These are phyloP conservation scores for Rutstroemia sp. DNA, from an alignment of 2,329 filamentous ascomycete species.

Conservation along the genomic window DNA sequence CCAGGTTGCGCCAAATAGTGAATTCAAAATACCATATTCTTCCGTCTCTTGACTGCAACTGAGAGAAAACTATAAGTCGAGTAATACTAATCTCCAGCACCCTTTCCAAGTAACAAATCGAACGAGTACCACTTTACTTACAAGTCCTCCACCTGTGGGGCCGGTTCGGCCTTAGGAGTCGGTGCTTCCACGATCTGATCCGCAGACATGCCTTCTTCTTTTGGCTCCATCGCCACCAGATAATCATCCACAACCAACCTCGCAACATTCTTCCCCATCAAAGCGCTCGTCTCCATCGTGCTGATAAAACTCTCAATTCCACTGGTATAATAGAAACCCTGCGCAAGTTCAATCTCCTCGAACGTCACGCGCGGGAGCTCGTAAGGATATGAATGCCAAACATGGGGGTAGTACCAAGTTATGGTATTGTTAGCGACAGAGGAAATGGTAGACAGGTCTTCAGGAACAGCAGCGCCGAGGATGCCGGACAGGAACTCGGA, in stretches of 20 bases:
- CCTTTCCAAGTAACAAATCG: too few species aligned
- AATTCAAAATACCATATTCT: too few species aligned
- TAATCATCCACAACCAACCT: conserved; percentile 59
- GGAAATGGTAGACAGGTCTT: conserved; percentile 19
- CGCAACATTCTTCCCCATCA: conserved; percentile 86
- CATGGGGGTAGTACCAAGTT: conserved; percentile 69
- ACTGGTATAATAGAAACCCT: conserved; percentile 62
- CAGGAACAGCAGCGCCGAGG: conserved; percentile 34
- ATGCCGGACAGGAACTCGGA: conserved; percentile 45
- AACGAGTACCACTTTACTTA: too few species aligned
- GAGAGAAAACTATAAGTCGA: too few species aligned
- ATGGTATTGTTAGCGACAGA: conserved; percentile 46
- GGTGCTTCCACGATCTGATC: background rate
- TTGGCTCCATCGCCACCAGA: conserved; percentile 15
- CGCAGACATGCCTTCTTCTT: background rate
- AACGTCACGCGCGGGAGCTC: conserved; percentile 81
- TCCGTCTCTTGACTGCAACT: too few species aligned
- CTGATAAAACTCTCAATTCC: conserved; percentile 91
- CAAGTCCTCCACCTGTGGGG: too few species aligned
- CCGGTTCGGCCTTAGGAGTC: too few species aligned
- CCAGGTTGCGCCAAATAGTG: too few species aligned
- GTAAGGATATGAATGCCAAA: conserved; percentile 81
- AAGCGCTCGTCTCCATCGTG: conserved; percentile 91
- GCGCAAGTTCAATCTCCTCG: conserved; percentile 65
- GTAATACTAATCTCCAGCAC: too few species aligned